These are phyloP conservation scores for Neofusicoccum sp. DNA, from an alignment of 2,329 filamentous ascomycete species.

Conservation along the genomic window DNA sequence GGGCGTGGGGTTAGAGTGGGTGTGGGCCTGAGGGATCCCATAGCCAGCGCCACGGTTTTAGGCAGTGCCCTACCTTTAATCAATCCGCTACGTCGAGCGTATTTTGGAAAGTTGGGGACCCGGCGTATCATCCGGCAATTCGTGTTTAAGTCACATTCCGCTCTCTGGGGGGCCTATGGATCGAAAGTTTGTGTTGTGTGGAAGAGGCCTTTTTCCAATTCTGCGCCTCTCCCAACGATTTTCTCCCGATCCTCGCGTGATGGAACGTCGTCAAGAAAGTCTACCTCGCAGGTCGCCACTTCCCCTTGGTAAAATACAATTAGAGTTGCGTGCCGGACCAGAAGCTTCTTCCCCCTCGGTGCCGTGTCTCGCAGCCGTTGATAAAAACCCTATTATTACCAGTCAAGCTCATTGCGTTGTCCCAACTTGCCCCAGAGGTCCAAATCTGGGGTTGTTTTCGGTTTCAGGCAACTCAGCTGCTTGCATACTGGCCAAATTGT, in stretches of 20 bases:
- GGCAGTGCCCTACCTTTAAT: background rate
- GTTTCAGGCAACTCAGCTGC: constrained; percentile 8
- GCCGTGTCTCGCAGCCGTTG: background rate
- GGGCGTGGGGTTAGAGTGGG: background rate
- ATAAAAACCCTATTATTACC: background rate
- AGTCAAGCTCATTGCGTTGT: background rate
- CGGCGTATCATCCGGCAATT: background rate
- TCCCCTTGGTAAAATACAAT: background rate
- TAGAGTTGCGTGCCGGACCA: background rate
- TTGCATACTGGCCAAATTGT: constrained; percentile 5
- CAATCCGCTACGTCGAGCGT: background rate
- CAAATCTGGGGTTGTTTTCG: background rate
- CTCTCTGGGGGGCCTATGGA: background rate
- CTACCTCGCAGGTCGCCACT: background rate
- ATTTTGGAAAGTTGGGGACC: background rate
- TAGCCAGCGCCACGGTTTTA: background rate
- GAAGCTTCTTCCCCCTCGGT: background rate
- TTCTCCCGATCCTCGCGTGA: background rate
- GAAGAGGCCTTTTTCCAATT: background rate
- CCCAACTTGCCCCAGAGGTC: background rate
- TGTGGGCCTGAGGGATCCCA: background rate
- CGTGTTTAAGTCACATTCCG: background rate
- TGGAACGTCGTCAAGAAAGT: background rate
- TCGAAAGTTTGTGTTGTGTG: background rate
- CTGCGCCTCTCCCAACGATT: background rate